phyloP scores from a whole-genome alignment of 768 basidiomycete genomes.

The Macrolepiota dolichaula region DNA sequence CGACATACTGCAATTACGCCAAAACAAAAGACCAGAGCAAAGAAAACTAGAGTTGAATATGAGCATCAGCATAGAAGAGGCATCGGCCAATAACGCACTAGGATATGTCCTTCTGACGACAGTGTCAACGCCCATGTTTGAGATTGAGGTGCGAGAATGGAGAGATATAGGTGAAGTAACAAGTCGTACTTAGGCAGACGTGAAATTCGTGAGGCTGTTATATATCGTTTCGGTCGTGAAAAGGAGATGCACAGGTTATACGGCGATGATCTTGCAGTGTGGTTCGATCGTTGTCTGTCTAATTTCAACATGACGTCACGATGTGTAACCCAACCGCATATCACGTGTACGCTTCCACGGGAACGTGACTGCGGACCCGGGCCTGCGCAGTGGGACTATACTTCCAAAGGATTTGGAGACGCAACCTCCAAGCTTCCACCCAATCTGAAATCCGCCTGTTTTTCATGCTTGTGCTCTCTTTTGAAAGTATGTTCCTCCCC shows the following conservation, averaged over 20 bases:
- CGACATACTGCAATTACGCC: background rate
- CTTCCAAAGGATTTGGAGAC: too few species aligned
- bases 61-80: background rate
- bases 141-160: background rate
- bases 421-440: background rate
- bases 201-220: background rate
- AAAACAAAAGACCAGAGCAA: background rate
- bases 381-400: too few species aligned
- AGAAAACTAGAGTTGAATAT: background rate
- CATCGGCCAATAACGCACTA: background rate
- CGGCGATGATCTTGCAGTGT: background rate
- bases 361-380: background rate
- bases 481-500: too few species aligned
- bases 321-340: background rate
- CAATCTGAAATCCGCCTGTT: background rate
- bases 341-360: background rate
- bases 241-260: constrained; percentile 1
- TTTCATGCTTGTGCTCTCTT: too few species aligned
- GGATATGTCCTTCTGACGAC: constrained; percentile 11
- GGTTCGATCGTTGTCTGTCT: background rate
- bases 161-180: background rate
- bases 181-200: background rate
- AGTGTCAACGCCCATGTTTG: constrained; percentile 10
- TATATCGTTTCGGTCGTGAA: constrained; percentile 9
- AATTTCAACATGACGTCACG: constrained; percentile 11